Evolutionary conservation across 352 stramenopile genomes (phyloP).

Genomic region (Globisporangium cederbergense): DNA sequence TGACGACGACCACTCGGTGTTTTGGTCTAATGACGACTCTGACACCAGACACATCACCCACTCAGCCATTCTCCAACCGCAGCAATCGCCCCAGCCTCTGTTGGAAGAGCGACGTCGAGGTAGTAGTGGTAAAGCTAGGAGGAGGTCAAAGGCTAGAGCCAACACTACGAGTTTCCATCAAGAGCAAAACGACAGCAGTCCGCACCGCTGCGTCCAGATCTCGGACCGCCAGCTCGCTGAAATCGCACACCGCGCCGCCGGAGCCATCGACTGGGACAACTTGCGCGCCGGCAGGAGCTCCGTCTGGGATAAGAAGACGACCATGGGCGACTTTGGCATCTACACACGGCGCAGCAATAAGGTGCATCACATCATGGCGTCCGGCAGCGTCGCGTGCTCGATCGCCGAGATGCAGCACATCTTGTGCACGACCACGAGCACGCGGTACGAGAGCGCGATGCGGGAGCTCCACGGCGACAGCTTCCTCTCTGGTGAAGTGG

Average conservation of each 20-base stretch:
- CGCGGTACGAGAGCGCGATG: constrained; percentile 29
- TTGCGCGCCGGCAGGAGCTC: constrained; percentile 14
- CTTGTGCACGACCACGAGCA: constrained; percentile 19
- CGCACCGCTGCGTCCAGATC: constrained; percentile 4
- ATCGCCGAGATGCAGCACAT: constrained; percentile 33
- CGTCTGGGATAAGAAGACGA: constrained; percentile 22
- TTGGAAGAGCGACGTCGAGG: constrained; percentile 7
- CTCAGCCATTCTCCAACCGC: constrained; percentile 6
- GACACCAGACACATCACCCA: neutral
- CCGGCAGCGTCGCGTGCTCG: constrained; percentile 35
- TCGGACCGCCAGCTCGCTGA: constrained; percentile 8
- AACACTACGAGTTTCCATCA: neutral
- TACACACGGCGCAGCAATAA: constrained; percentile 16
- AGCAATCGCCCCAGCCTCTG: constrained; percentile 8
- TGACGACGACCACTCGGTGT: neutral
- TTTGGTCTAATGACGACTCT: neutral
- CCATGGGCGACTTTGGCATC: constrained; percentile 19
- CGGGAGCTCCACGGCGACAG: constrained; percentile 25
- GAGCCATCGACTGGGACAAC: constrained; percentile 16
- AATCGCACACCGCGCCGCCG: neutral
- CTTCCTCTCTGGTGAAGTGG: constrained; percentile 28
- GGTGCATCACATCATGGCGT: constrained; percentile 17
- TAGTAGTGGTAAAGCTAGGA: too few relatives aligned
- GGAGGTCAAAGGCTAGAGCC: neutral
- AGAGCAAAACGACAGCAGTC: neutral